Evolutionary conservation across 2,329 filamentous ascomycete species (phyloP).

Genomic region (Acrocalymma vagum): DNA sequence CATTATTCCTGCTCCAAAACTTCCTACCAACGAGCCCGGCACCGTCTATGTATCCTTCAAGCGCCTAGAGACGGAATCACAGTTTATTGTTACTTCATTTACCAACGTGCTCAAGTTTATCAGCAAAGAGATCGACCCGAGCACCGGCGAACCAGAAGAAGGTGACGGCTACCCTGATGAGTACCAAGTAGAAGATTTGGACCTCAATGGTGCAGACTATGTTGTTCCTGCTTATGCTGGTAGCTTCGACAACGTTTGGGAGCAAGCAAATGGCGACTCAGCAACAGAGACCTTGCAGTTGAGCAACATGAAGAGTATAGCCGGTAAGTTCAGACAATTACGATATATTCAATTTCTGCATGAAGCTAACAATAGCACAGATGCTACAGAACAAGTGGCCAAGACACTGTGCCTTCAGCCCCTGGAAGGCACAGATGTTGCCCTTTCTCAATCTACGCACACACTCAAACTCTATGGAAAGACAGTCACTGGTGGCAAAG

Average conservation of each 20-base stretch:
- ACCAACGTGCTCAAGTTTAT: slow-evolving; percentile 96
- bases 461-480: slow-evolving; percentile 96
- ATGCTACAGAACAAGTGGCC: slow-evolving; percentile 90
- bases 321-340: slow-evolving; percentile 67
- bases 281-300: slow-evolving; percentile 91
- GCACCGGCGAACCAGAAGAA: slow-evolving; percentile 91
- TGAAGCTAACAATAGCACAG: slow-evolving; percentile 56
- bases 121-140: slow-evolving; percentile 96
- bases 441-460: slow-evolving; percentile 87
- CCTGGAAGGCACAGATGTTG: slow-evolving; percentile 91
- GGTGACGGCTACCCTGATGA: slow-evolving; percentile 90
- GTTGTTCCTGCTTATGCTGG: slow-evolving; percentile 91
- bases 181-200: slow-evolving; percentile 94
- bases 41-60: slow-evolving; percentile 96
- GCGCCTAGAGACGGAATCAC: slow-evolving; percentile 76
- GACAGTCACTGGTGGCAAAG: slow-evolving; percentile 88
- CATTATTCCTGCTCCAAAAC: slow-evolving; percentile 85
- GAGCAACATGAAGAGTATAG: slow-evolving; percentile 87
- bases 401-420: slow-evolving; percentile 90
- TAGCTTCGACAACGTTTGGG: slow-evolving; percentile 96
- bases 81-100: slow-evolving; percentile 83
- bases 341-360: not conserved
- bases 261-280: slow-evolving; percentile 89
- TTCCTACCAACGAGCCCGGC: slow-evolving; percentile 85
- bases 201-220: slow-evolving; percentile 91